Conservation (phyloP, 768 basidiomycete genomes). For the Kwoniella bestiolae region DNA sequence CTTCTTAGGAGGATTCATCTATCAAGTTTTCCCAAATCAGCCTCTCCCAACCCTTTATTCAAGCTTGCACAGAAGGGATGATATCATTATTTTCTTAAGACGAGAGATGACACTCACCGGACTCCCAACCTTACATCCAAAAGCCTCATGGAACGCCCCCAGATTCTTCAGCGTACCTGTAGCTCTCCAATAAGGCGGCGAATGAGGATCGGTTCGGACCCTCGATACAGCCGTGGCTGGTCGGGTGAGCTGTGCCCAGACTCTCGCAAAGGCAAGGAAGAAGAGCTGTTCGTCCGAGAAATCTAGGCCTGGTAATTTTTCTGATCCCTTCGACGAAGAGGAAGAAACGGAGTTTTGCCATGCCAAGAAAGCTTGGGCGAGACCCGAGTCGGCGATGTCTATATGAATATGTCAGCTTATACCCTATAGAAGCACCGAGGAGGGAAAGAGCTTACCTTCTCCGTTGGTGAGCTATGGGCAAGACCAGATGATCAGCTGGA, state of each 20-base stretch:
- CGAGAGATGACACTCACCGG: conserved; percentile 64
- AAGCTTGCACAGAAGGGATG: too few species aligned
- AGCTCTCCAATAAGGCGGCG: conserved; percentile 76
- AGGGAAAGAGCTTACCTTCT: conserved; percentile 34
- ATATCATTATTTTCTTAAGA: neutral
- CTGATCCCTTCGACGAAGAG: conserved; percentile 60
- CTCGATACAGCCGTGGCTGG: conserved; percentile 73
- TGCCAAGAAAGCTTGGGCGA: conserved; percentile 72
- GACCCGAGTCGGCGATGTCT: conserved; percentile 57
- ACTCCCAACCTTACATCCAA: conserved; percentile 74
- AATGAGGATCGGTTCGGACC: conserved; percentile 86
- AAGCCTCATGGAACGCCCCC: conserved; percentile 84
- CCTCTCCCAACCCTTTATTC: too few species aligned
- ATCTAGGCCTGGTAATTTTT: conserved; percentile 74
- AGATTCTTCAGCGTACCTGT: conserved; percentile 87
- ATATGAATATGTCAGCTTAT: neutral
- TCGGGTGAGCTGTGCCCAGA: conserved; percentile 84
- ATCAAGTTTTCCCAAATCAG: neutral
- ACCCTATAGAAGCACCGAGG: neutral
- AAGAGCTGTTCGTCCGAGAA: conserved; percentile 76
- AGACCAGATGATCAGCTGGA: too few species aligned
- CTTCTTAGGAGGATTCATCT: conserved; percentile 36
- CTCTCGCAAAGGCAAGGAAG: conserved; percentile 84
- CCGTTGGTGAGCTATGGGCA: conserved; percentile 54
- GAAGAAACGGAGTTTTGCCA: conserved; percentile 72